A percentile compares a stretch with the other conserved stretches of the same genome.
Evolutionary conservation across 768 basidiomycete genomes (phyloP).

Genomic region (Termitomyces sp.): DNA sequence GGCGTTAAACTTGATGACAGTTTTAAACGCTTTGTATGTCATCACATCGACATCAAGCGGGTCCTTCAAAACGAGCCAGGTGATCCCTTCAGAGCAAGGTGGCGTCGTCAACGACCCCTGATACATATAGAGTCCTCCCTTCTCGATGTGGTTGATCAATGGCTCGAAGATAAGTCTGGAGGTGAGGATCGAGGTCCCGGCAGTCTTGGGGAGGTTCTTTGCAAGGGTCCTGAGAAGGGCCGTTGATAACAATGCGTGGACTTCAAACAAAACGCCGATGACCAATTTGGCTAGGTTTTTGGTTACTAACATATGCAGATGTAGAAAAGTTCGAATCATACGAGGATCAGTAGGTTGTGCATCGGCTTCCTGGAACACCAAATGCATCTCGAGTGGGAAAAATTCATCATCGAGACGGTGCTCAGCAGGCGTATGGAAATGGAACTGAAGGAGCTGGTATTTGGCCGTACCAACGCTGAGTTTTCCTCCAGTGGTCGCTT

Average conservation of each 20-base stretch:
- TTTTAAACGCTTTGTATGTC: slow-evolving; percentile 6
- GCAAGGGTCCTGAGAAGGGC: slow-evolving; percentile 2
- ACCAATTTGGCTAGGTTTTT: background rate
- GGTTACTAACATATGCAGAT: background rate
- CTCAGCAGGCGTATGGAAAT: slow-evolving; percentile 14
- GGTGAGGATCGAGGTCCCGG: background rate
- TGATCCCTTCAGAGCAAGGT: slow-evolving; percentile 6
- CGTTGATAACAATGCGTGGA: background rate
- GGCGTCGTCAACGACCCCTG: slow-evolving; percentile 12
- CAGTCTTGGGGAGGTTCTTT: background rate
- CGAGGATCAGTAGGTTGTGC: background rate
- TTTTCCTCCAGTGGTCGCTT: background rate
- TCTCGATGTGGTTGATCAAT: background rate
- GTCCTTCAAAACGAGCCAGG: slow-evolving; percentile 5
- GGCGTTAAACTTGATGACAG: slow-evolving; percentile 8
- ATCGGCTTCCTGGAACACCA: slow-evolving; percentile 8
- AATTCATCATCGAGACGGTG: slow-evolving; percentile 7
- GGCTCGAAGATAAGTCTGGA: background rate
- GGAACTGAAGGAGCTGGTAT: slow-evolving; percentile 5
- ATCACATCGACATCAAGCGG: background rate
- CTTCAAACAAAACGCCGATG: slow-evolving; percentile 7
- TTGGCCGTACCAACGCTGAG: background rate
- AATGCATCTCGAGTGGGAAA: slow-evolving; percentile 11
- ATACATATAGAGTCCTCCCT: background rate
- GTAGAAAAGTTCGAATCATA: background rate